Base-by-base conservation (phyloP, 2,329 filamentous ascomycete species). In the Fusarium sp. region DNA sequence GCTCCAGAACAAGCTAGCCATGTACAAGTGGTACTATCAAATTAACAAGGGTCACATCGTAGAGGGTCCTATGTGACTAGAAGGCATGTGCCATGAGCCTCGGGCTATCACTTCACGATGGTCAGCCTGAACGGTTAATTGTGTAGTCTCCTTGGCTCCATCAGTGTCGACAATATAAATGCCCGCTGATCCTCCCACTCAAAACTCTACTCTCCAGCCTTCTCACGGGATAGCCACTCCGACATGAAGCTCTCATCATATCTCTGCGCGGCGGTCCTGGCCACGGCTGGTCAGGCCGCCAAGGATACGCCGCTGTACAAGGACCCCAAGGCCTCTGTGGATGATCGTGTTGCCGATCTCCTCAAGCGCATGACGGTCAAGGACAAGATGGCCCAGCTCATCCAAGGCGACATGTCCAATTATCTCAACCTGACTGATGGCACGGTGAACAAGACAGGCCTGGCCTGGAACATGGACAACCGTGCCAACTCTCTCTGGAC, bases 401-500 rank as follows among this genome's bases (percentile, higher is more conserved):
- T 90, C 27, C 89, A 90, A 75, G 88, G 90, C 51, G 91, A 93
- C 74, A 84, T 93, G 65, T 84, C 85, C 6, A 92, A 92, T 75
- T 93, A 90, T 87, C 85, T 93, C 77, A 88, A 93, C 75, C 83
- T 84, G n/a, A 89, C 86, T 0, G 85, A 86, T 33, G 89, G 89
- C 60, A 82, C 79, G n/a, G 88, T 91, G 79, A 93, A 93, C 75
- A 81, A 85, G 57, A 87, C 85, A 0, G 91, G 90, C 0, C 81
- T 93, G 10, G 87, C 84, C 50, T 88, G 85, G 80, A 92, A 87
- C 75, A 91, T 92, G 83, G 81, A 84, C 33, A 82, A 84, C 72
- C 87, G 89, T 33, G 87, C 87, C n/a, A 90, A 90, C 36, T 85
- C 87, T 55, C 90, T 92, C 77, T 93, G 92, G 75, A 90, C 92